Conservation (phyloP, 257 asterid genomes). For the Anisodus acutangulus region DNA sequence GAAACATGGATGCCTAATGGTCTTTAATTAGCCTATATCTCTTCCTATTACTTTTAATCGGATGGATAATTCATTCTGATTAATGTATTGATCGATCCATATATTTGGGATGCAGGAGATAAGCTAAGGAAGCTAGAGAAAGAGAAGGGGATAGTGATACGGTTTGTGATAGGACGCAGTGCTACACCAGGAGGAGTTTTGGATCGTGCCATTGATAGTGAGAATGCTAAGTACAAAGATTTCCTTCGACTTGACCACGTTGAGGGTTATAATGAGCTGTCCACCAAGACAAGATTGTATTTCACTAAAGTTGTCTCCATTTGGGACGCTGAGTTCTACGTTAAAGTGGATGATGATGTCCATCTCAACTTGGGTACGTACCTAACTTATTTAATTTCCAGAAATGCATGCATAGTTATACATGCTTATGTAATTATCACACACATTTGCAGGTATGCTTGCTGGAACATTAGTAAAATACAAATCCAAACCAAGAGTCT, state of each 20-base stretch:
- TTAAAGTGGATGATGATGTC: slow-evolving; percentile 82
- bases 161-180: slow-evolving; percentile 74
- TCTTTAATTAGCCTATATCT: background rate
- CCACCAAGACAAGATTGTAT: slow-evolving; percentile 62
- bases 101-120: slow-evolving; percentile 44
- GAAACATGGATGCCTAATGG: slow-evolving; percentile 78
- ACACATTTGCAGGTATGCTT: slow-evolving; percentile 41
- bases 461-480: slow-evolving; percentile 53
- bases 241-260: slow-evolving; percentile 65
- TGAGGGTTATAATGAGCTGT: slow-evolving; percentile 69
- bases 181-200: slow-evolving; percentile 54
- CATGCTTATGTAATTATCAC: background rate
- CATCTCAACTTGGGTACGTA: slow-evolving; percentile 62
- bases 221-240: slow-evolving; percentile 59
- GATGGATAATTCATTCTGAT: background rate
- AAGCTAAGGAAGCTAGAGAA: slow-evolving; percentile 56
- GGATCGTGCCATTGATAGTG: slow-evolving; percentile 58
- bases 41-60: background rate
- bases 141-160: slow-evolving; percentile 64
- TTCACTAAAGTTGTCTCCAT: slow-evolving; percentile 63
- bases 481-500: slow-evolving; percentile 61
- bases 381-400: background rate
- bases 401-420: background rate
- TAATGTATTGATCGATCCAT: background rate
- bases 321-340: slow-evolving; percentile 81